phyloP scores from a whole-genome alignment of 2,329 filamentous ascomycete genomes.

The Diaporthe longicolla region DNA sequence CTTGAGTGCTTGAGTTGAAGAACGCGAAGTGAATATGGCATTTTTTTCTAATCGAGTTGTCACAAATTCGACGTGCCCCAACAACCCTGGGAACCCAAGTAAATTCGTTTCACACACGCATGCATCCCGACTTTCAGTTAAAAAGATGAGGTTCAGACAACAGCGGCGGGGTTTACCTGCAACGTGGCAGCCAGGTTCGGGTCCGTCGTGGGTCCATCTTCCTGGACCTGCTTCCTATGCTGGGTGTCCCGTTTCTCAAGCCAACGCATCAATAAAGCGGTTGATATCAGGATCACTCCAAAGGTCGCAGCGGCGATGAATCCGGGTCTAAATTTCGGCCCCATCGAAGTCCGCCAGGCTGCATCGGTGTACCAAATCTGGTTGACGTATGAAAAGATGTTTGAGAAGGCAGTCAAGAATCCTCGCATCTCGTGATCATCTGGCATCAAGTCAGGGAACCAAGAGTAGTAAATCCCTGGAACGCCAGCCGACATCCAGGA shows the following conservation, averaged over 20 bases:
- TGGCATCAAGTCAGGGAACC: constrained; percentile 48
- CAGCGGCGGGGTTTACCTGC: neutral
- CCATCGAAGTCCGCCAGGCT: constrained; percentile 42
- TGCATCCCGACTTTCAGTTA: neutral
- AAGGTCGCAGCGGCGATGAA: constrained; percentile 41
- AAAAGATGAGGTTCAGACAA: neutral
- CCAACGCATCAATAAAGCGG: constrained; percentile 38
- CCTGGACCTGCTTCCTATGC: neutral
- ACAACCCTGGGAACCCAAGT: too few species aligned
- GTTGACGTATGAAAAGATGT: constrained; percentile 42
- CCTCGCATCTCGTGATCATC: constrained; percentile 48
- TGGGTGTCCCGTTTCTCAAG: constrained; percentile 35
- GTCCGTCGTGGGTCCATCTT: neutral
- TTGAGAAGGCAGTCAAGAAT: constrained; percentile 43
- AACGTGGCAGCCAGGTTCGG: neutral
- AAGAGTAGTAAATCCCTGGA: constrained; percentile 43
- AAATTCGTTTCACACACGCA: neutral
- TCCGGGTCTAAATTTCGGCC: constrained; percentile 36
- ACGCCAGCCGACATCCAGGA: constrained; percentile 42
- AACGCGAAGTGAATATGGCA: too few species aligned
- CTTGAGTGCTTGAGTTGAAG: too few species aligned
- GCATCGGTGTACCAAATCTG: constrained; percentile 43
- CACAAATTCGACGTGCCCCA: too few species aligned
- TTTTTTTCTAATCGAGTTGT: too few species aligned
- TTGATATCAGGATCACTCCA: constrained; percentile 35